These are phyloP conservation scores for Claviceps arundinis DNA, from an alignment of 2,329 filamentous ascomycete species.

Conservation along the genomic window DNA sequence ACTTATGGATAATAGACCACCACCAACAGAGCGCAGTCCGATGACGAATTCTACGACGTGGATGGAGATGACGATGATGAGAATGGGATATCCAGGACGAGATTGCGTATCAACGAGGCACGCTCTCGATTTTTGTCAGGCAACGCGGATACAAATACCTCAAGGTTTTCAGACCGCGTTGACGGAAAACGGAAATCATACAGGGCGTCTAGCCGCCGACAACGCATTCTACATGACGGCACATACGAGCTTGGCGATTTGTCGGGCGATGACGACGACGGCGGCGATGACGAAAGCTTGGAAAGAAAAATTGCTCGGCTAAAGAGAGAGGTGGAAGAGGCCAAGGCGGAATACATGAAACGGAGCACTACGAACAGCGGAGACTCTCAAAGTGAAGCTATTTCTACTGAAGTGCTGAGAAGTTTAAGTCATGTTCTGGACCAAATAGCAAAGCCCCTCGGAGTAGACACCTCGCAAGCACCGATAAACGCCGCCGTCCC, in stretches of 20 bases:
- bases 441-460: conserved; percentile 35
- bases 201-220: conserved; percentile 55
- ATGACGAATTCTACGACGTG: conserved; percentile 49
- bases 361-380: conserved; percentile 34
- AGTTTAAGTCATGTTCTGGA: conserved; percentile 63
- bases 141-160: conserved; percentile 61
- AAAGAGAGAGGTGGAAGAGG: conserved; percentile 67
- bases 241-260: conserved; percentile 58
- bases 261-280: conserved; percentile 62
- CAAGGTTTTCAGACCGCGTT: conserved; percentile 84
- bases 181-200: conserved; percentile 75
- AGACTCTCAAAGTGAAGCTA: conserved; percentile 33
- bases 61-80: conserved; percentile 49
- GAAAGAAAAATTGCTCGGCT: conserved; percentile 70
- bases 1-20: conserved; percentile 32
- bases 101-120: conserved; percentile 65
- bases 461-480: conserved; percentile 6
- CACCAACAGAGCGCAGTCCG: conserved; percentile 42
- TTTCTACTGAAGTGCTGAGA: conserved; percentile 29
- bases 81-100: conserved; percentile 60
- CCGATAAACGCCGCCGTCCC: conserved; percentile 5
- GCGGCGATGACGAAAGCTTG: conserved; percentile 57
- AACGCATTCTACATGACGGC: conserved; percentile 48
- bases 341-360: conserved; percentile 48
- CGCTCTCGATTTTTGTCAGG: conserved; percentile 66